Evolutionary conservation across 2,329 filamentous ascomycete genomes (phyloP).

Genomic region (Alternaria infectoria): DNA sequence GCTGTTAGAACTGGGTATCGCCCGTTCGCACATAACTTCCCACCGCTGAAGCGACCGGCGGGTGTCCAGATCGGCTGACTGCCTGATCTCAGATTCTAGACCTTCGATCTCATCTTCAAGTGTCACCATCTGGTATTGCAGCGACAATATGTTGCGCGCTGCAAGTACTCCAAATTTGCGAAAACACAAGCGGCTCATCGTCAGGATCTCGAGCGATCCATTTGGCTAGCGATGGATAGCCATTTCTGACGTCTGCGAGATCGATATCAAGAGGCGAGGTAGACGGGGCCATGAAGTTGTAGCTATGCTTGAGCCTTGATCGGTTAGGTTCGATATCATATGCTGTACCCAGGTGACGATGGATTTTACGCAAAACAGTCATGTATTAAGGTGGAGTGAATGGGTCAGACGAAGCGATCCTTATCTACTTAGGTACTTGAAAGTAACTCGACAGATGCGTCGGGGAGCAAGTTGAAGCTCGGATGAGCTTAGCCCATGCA

Average conservation of each 20-base stretch:
- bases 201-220: slow-evolving; percentile 27
- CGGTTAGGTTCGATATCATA: not conserved
- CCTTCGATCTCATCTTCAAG: not conserved
- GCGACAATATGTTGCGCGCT: slow-evolving; percentile 13
- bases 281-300: not conserved
- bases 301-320: not conserved
- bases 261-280: not conserved
- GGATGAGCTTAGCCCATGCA: not conserved
- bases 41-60: not conserved
- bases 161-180: slow-evolving; percentile 22
- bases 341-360: no score
- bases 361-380: no score
- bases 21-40: not conserved
- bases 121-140: not conserved
- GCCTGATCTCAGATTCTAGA: slow-evolving; percentile 3
- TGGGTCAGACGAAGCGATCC: no score
- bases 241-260: not conserved
- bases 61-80: slow-evolving; percentile 12
- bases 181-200: slow-evolving; percentile 23
- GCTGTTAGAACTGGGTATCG: not conserved
- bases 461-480: not conserved
- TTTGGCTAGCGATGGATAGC: slow-evolving; percentile 18
- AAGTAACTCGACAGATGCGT: not conserved
- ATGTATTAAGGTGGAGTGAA: no score
- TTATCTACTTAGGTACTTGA: no score